A percentile compares a stretch with the other conserved stretches of the same genome.
Conservation (phyloP, 2,329 filamentous ascomycete species). For the Fusarium sp. region DNA sequence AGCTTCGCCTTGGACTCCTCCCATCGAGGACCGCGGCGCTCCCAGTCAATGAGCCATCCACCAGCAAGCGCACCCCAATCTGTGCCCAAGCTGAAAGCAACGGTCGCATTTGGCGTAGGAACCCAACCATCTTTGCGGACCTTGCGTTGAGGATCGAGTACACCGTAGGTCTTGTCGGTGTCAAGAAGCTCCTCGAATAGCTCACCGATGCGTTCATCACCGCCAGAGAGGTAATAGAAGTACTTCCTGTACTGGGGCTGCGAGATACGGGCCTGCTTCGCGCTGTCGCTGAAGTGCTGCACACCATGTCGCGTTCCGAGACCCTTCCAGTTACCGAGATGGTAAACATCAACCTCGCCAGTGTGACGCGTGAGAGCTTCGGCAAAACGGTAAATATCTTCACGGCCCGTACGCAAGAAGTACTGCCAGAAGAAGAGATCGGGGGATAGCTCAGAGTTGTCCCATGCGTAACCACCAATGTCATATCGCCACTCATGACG, state of each 20-base stretch:
- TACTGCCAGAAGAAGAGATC: slow-evolving; percentile 70
- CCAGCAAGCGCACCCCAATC: slow-evolving; percentile 66
- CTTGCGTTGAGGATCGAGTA: slow-evolving; percentile 66
- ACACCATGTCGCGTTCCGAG: slow-evolving; percentile 70
- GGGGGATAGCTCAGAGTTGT: slow-evolving; percentile 69
- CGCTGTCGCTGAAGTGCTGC: slow-evolving; percentile 67
- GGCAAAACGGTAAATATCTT: slow-evolving; percentile 65
- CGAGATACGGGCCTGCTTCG: slow-evolving; percentile 69
- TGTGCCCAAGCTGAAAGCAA: slow-evolving; percentile 63
- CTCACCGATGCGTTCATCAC: slow-evolving; percentile 65
- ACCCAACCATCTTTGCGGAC: slow-evolving; percentile 62
- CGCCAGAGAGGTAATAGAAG: slow-evolving; percentile 64
- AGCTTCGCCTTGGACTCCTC: slow-evolving; percentile 61
- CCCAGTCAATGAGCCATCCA: slow-evolving; percentile 68
- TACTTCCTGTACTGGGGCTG: slow-evolving; percentile 62
- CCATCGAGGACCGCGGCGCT: slow-evolving; percentile 62
- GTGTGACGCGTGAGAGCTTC: slow-evolving; percentile 67
- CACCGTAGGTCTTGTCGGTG: slow-evolving; percentile 59
- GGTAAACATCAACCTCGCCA: slow-evolving; percentile 69
- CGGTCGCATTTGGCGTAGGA: slow-evolving; percentile 50
- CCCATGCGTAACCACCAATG: slow-evolving; percentile 70
- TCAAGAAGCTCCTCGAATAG: slow-evolving; percentile 60
- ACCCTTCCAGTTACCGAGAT: slow-evolving; percentile 64
- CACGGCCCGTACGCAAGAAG: slow-evolving; percentile 66
- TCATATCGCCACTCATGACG: slow-evolving; percentile 70